phyloP scores from a whole-genome alignment of 2,329 filamentous ascomycete species.

The Xylariales sp. region DNA sequence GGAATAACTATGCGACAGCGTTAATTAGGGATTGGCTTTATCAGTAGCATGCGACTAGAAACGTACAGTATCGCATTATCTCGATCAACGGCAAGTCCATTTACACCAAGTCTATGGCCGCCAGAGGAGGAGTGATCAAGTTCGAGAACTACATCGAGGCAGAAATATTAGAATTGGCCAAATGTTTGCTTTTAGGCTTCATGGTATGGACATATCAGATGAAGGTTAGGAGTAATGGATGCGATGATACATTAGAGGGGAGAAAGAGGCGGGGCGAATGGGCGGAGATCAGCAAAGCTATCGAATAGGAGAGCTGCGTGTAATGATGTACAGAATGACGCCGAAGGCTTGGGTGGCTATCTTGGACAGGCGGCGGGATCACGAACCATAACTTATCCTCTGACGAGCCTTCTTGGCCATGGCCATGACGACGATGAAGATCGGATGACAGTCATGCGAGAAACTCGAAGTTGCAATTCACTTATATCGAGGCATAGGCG shows the following conservation, averaged over 20 bases:
- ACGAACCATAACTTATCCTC: constrained; percentile 74
- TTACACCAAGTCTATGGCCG: constrained; percentile 93
- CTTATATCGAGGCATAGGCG: constrained; percentile 8
- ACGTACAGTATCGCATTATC: constrained; percentile 87
- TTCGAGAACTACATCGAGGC: constrained; percentile 63
- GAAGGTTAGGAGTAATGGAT: not conserved
- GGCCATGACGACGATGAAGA: constrained; percentile 60
- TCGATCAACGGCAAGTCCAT: constrained; percentile 89
- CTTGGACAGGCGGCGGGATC: constrained; percentile 15
- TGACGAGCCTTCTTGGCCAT: constrained; percentile 75
- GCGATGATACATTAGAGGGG: constrained; percentile 1
- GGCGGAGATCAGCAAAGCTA: constrained; percentile 34
- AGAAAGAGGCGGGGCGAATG: constrained; percentile 44
- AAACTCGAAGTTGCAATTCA: constrained; percentile 19
- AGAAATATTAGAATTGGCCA: constrained; percentile 32
- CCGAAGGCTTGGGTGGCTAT: constrained; percentile 17
- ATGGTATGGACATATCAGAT: constrained; percentile 1
- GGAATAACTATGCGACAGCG: constrained; percentile 76
- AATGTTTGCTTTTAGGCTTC: constrained; percentile 5
- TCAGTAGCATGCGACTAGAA: constrained; percentile 27
- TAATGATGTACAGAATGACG: constrained; percentile 18
- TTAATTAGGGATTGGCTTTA: constrained; percentile 15
- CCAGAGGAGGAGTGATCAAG: constrained; percentile 70
- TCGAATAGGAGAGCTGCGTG: constrained; percentile 24
- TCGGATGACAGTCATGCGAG: constrained; percentile 38